phyloP scores from a whole-genome alignment of 441 rosid genomes.

The Melastoma candidum region DNA sequence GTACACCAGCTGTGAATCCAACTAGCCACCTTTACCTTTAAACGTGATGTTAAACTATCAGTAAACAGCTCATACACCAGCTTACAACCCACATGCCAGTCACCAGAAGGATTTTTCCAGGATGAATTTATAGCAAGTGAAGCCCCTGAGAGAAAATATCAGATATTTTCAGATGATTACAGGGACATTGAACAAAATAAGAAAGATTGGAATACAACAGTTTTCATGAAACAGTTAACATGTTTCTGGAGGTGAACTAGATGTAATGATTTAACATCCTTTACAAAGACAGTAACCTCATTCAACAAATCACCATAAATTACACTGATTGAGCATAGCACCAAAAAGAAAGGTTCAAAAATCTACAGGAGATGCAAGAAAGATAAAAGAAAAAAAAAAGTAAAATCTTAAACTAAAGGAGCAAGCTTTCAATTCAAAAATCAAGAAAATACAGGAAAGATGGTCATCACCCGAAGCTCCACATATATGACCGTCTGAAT shows the following conservation, averaged over 20 bases:
- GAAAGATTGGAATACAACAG: too few relatives aligned
- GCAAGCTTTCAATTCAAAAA: not conserved
- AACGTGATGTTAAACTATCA: conserved; percentile 56
- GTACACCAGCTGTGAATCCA: not conserved
- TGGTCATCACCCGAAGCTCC: conserved; percentile 75
- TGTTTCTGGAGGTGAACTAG: too few relatives aligned
- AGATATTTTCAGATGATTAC: too few relatives aligned
- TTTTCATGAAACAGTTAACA: too few relatives aligned
- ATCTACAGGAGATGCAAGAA: not conserved
- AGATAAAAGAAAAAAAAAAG: not conserved
- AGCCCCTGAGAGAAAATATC: conserved; percentile 37
- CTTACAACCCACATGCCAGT: conserved; percentile 93
- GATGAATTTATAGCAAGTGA: conserved; percentile 64
- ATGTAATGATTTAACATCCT: too few relatives aligned
- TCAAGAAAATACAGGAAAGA: not conserved
- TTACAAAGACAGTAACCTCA: too few relatives aligned
- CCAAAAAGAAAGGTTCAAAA: not conserved
- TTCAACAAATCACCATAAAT: too few relatives aligned
- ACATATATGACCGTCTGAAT: conserved; percentile 55
- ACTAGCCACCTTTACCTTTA: conserved; percentile 44
- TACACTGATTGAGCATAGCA: not conserved
- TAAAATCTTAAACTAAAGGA: not conserved
- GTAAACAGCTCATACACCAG: conserved; percentile 78
- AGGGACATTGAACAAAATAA: too few relatives aligned
- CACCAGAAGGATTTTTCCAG: conserved; percentile 94